These are phyloP conservation scores for Taphrina confusa DNA, from an alignment of 1,139 yeast genomes.

Conservation along the genomic window DNA sequence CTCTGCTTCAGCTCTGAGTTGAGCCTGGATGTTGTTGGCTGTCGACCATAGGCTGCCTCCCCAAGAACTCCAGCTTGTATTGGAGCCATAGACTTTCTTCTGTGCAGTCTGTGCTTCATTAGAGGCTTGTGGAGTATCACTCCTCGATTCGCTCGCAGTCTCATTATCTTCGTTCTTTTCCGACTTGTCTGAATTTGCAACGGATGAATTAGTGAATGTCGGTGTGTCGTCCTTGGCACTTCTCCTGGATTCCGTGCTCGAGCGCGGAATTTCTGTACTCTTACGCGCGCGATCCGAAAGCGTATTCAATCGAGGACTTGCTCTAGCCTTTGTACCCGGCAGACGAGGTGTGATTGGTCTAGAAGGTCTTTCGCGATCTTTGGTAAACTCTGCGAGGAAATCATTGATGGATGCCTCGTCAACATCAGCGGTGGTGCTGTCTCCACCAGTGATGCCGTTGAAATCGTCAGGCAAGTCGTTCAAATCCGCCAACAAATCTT, in stretches of 20 bases:
- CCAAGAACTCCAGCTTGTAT: slow-evolving; percentile 28
- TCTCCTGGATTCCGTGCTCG: slow-evolving; percentile 16
- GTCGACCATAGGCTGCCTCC: slow-evolving; percentile 31
- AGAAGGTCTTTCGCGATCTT: slow-evolving; percentile 21
- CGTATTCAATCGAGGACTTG: slow-evolving; percentile 9
- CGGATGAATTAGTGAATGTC: slow-evolving; percentile 23
- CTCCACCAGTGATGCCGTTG: slow-evolving; percentile 1
- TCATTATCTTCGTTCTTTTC: slow-evolving; percentile 11
- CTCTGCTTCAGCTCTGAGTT: slow-evolving; percentile 26
- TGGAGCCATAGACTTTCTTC: slow-evolving; percentile 16
- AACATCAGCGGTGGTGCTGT: slow-evolving; percentile 1
- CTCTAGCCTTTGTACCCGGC: slow-evolving; percentile 11
- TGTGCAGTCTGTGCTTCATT: slow-evolving; percentile 6
- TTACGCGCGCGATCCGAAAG: background rate
- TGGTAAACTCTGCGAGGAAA: slow-evolving; percentile 30
- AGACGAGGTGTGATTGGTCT: slow-evolving; percentile 26
- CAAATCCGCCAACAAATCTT: slow-evolving; percentile 20
- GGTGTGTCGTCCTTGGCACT: slow-evolving; percentile 15
- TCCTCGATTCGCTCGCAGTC: background rate
- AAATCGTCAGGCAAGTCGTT: slow-evolving; percentile 22
- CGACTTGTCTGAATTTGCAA: slow-evolving; percentile 17
- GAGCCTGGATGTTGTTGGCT: slow-evolving; percentile 20
- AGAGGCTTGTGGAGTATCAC: background rate
- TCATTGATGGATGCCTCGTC: slow-evolving; percentile 34
- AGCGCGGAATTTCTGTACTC: slow-evolving; percentile 1